Percentiles rank a stretch among this genome's conserved stretches.
Evolutionary conservation across 345 rosid species (phyloP).

Genomic region (Salix purpurea): DNA sequence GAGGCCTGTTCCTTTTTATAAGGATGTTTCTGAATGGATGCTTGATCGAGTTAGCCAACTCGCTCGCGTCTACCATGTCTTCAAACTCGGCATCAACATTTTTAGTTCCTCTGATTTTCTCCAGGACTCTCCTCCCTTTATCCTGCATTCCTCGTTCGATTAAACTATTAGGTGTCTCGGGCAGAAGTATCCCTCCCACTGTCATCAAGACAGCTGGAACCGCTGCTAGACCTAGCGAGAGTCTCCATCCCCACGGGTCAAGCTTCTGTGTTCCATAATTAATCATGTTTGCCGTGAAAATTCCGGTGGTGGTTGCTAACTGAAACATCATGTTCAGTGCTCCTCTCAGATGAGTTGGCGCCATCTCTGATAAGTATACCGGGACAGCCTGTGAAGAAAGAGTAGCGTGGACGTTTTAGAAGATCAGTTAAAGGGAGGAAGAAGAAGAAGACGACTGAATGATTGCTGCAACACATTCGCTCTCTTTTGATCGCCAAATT

Average conservation of each 20-base stretch:
- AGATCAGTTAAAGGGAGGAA: not conserved
- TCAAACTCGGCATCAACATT: slow-evolving; percentile 72
- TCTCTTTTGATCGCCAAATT: not conserved
- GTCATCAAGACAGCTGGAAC: slow-evolving; percentile 78
- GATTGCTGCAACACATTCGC: not conserved
- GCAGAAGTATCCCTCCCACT: slow-evolving; percentile 62
- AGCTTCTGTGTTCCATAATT: slow-evolving; percentile 80
- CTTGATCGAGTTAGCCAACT: slow-evolving; percentile 72
- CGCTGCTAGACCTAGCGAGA: slow-evolving; percentile 88
- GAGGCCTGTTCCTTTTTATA: slow-evolving; percentile 66
- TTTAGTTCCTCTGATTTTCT: slow-evolving; percentile 69
- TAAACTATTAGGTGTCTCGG: slow-evolving; percentile 91
- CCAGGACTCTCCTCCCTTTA: slow-evolving; percentile 57
- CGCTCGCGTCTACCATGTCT: slow-evolving; percentile 86
- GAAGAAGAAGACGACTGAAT: not conserved
- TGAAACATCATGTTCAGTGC: slow-evolving; percentile 93
- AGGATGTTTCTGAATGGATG: slow-evolving; percentile 86
- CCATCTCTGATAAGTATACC: slow-evolving; percentile 83
- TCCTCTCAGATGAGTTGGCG: slow-evolving; percentile 92
- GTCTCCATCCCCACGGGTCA: slow-evolving; percentile 92
- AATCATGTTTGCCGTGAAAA: slow-evolving; percentile 90
- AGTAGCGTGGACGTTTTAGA: not conserved
- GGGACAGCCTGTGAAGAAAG: slow-evolving; percentile 61
- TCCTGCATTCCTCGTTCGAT: slow-evolving; percentile 59
- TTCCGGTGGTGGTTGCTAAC: slow-evolving; percentile 79